Evolutionary conservation across 441 rosid species (phyloP).

Genomic region (Raphanus hybrid): DNA sequence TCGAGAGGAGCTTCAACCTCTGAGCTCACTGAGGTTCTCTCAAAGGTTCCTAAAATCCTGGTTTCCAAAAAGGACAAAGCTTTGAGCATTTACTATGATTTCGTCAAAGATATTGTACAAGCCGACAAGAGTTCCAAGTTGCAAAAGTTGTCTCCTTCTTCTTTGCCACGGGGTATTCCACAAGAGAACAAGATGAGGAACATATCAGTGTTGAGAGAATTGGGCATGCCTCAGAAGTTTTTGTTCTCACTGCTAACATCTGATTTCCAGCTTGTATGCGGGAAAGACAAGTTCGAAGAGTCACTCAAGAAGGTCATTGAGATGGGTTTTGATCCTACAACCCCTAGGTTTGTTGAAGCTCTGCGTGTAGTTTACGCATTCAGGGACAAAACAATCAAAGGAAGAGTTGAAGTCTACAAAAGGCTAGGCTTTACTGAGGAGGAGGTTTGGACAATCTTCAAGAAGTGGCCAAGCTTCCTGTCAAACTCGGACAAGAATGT

Average conservation of each 20-base stretch:
- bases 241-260: neutral
- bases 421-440: constrained; percentile 25
- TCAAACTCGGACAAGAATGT: constrained; percentile 33
- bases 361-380: neutral
- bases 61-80: neutral
- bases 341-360: constrained; percentile 4
- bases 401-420: neutral
- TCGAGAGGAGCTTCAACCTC: constrained; percentile 21
- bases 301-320: neutral
- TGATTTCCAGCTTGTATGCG: neutral
- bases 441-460: neutral
- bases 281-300: constrained; percentile 5
- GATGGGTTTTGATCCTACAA: neutral
- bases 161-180: neutral
- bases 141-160: neutral
- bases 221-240: neutral
- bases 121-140: neutral
- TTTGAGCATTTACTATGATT: constrained; percentile 15
- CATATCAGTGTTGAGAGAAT: neutral
- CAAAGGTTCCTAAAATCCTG: neutral
- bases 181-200: neutral
- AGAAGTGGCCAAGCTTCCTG: neutral
- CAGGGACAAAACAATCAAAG: neutral
- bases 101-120: constrained; percentile 4
- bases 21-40: constrained; percentile 31